Evolutionary conservation across 2,329 filamentous ascomycete species (phyloP).

Genomic region (Chalara sp.): DNA sequence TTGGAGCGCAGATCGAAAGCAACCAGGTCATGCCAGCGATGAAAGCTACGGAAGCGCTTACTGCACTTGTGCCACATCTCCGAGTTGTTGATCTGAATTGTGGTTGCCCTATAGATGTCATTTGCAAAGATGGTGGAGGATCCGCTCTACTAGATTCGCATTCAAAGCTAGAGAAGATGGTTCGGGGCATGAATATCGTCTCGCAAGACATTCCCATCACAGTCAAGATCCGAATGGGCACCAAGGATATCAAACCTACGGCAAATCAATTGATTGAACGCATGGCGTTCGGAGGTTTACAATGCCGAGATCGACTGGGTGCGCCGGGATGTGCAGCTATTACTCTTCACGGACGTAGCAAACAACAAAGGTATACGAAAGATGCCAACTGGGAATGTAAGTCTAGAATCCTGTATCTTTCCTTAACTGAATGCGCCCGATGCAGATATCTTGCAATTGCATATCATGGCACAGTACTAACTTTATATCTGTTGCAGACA

Average conservation of each 20-base stretch:
- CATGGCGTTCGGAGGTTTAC: conserved; percentile 71
- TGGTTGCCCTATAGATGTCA: conserved; percentile 92
- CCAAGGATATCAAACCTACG: conserved; percentile 70
- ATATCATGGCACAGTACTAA: too few species aligned
- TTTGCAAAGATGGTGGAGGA: conserved; percentile 81
- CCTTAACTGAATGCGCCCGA: too few species aligned
- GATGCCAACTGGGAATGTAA: conserved; percentile 78
- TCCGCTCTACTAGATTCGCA: conserved; percentile 86
- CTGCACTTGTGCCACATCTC: conserved; percentile 70
- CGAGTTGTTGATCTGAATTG: conserved; percentile 94
- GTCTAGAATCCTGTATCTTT: too few species aligned
- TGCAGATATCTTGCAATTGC: too few species aligned
- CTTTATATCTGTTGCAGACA: conserved; percentile 39
- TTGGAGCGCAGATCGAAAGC: conserved; percentile 87
- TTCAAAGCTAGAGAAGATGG: conserved; percentile 86
- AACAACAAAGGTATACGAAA: conserved; percentile 90
- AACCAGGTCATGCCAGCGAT: conserved; percentile 87
- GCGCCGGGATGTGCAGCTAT: conserved; percentile 88
- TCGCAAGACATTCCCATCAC: conserved; percentile 88
- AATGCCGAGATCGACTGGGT: conserved; percentile 63
- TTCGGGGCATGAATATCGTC: conserved; percentile 92
- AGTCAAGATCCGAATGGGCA: conserved; percentile 90
- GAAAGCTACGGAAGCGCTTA: conserved; percentile 80
- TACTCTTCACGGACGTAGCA: conserved; percentile 85
- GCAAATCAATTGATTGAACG: conserved; percentile 77